phyloP scores from a whole-genome alignment of 352 stramenopile species.

The Pythium insidiosum region DNA sequence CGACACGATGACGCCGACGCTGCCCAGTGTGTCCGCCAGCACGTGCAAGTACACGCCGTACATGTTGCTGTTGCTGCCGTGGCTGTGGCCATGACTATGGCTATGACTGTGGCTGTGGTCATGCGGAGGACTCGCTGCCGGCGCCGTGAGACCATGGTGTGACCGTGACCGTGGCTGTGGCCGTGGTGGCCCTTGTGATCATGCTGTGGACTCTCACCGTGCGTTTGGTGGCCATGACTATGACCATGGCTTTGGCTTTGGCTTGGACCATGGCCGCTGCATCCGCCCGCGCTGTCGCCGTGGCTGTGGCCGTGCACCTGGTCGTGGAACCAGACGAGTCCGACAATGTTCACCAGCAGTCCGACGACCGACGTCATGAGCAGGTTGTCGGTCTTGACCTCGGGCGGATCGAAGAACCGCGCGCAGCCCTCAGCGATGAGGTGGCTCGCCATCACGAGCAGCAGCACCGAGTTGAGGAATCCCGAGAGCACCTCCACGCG shows the following conservation, averaged over 20 bases:
- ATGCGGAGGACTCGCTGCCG: too few relatives aligned
- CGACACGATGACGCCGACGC: constrained; percentile 84
- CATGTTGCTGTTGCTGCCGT: constrained; percentile 85
- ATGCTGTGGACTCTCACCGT: too few relatives aligned
- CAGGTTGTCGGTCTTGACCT: constrained; percentile 79
- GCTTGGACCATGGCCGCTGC: too few relatives aligned
- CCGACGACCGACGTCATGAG: constrained; percentile 79
- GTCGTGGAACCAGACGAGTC: constrained; percentile 88
- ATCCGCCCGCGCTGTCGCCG: too few relatives aligned
- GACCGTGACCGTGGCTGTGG: too few relatives aligned
- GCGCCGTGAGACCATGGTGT: too few relatives aligned
- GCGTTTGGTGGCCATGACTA: too few relatives aligned
- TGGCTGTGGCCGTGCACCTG: constrained; percentile 75
- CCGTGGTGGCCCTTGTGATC: too few relatives aligned
- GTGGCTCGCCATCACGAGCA: constrained; percentile 79
- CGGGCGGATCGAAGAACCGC: constrained; percentile 63
- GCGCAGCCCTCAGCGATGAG: constrained; percentile 73
- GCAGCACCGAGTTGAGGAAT: constrained; percentile 81
- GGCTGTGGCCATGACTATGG: constrained; percentile 47
- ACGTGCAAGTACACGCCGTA: constrained; percentile 89
- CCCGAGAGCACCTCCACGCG: constrained; percentile 83
- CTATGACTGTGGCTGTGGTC: constrained; percentile 23
- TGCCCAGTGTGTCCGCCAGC: constrained; percentile 83
- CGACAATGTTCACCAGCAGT: constrained; percentile 81
- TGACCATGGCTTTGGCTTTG: too few relatives aligned